phyloP scores from a whole-genome alignment of 148 eudicot species.

The Rhododendron mucronatum region DNA sequence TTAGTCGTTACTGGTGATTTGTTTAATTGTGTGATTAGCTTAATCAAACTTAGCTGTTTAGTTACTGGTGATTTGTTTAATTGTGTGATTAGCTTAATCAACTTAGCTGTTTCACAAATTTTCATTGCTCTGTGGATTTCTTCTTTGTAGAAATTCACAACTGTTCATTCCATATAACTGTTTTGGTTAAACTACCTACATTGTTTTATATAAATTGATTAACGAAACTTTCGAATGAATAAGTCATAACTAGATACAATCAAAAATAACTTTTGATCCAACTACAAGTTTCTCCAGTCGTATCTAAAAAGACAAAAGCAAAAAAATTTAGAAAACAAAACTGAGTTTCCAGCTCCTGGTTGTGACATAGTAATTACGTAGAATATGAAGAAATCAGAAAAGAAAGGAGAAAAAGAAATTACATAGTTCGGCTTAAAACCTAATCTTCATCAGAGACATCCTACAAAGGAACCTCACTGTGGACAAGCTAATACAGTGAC shows the following conservation, averaged over 20 bases:
- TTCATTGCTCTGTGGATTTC: neutral
- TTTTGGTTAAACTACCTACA: neutral
- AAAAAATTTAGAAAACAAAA: too few relatives aligned
- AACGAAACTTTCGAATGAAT: neutral
- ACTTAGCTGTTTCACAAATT: too few relatives aligned
- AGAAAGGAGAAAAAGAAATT: neutral
- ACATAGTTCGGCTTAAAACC: neutral
- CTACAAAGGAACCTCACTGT: neutral
- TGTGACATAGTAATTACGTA: neutral
- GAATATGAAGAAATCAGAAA: neutral
- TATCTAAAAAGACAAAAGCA: too few relatives aligned
- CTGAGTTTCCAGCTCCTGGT: neutral
- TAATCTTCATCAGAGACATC: neutral
- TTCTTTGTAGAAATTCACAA: neutral
- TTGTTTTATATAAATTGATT: neutral
- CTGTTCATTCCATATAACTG: neutral
- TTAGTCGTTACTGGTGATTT: too few relatives aligned
- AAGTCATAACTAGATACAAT: neutral
- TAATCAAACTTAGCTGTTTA: too few relatives aligned
- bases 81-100: neutral
- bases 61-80: neutral
- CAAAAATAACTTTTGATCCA: neutral
- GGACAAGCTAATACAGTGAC: neutral
- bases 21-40: too few relatives aligned
- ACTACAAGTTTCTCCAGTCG: neutral